These are phyloP conservation scores for Colletotrichum tanaceti DNA, from an alignment of 2,329 filamentous ascomycete species.

Conservation along the genomic window DNA sequence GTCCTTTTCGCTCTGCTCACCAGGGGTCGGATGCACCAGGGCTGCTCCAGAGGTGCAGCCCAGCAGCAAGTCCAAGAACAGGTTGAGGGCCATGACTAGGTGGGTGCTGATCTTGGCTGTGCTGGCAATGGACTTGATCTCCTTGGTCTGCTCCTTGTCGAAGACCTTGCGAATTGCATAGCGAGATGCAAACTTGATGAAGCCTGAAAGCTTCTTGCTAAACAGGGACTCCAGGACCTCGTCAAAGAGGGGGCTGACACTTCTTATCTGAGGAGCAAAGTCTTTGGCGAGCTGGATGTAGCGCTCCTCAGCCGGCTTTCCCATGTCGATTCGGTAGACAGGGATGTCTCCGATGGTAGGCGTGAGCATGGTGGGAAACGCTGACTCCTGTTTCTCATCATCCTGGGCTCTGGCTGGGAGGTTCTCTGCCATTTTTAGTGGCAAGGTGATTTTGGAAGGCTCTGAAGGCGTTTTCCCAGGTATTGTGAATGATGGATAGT, in stretches of 20 bases:
- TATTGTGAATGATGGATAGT: too few relatives aligned
- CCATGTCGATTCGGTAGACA: constrained; percentile 61
- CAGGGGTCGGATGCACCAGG: background rate
- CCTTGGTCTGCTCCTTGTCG: constrained; percentile 66
- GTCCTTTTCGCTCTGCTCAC: too few relatives aligned
- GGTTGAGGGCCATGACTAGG: constrained; percentile 68
- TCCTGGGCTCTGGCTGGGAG: background rate
- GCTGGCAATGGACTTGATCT: constrained; percentile 65
- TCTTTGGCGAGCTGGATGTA: constrained; percentile 61
- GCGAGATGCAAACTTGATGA: constrained; percentile 54
- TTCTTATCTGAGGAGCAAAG: constrained; percentile 56
- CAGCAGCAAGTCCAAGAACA: constrained; percentile 69
- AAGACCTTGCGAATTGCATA: constrained; percentile 61
- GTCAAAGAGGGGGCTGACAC: constrained; percentile 62
- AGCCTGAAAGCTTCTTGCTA: constrained; percentile 40
- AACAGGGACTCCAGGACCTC: constrained; percentile 53
- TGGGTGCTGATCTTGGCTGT: constrained; percentile 64
- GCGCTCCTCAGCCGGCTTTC: constrained; percentile 61
- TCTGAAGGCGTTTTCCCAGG: background rate
- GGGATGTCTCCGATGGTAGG: background rate
- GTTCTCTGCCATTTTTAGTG: background rate
- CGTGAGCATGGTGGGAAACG: background rate
- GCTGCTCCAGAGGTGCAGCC: constrained; percentile 67
- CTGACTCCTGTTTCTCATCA: background rate
- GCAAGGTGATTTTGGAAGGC: background rate